A percentile compares a stretch with the other conserved stretches of the same genome.
Evolutionary conservation across 2,329 filamentous ascomycete species (phyloP).

Genomic region (Verticillium longisporum): DNA sequence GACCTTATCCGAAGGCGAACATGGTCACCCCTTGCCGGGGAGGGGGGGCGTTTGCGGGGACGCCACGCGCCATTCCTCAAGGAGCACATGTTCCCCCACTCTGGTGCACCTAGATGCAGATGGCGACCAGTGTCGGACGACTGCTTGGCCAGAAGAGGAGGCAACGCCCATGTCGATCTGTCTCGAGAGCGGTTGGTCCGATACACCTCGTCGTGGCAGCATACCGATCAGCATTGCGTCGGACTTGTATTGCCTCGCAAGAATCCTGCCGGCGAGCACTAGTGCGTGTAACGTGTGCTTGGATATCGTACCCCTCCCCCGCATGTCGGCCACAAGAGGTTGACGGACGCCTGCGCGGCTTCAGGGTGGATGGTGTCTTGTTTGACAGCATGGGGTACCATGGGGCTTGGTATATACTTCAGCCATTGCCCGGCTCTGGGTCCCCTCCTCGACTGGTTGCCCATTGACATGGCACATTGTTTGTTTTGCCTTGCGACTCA

Average conservation of each 20-base stretch:
- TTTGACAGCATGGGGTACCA: neutral
- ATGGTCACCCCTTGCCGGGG: neutral
- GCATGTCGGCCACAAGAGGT: neutral
- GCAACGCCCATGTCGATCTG: neutral
- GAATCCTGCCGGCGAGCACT: neutral
- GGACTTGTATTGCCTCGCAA: neutral
- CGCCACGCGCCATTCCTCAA: neutral
- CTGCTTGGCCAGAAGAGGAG: neutral
- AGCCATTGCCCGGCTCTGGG: neutral
- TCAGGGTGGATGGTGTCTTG: neutral
- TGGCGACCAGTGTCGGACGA: neutral
- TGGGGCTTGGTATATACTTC: neutral
- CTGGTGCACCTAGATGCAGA: neutral
- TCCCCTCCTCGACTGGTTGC: neutral
- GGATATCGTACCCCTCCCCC: neutral
- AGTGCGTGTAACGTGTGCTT: slow-evolving; percentile 1
- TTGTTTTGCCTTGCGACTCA: neutral
- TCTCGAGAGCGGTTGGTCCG: neutral
- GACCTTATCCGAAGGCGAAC: neutral
- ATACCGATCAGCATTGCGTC: neutral
- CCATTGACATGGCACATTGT: neutral
- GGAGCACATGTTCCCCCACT: neutral
- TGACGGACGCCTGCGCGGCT: too few relatives aligned
- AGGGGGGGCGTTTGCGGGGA: neutral
- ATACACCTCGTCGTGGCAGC: neutral